Conservation (phyloP, 2,329 filamentous ascomycete species). For the Stemphylium vesicarium region DNA sequence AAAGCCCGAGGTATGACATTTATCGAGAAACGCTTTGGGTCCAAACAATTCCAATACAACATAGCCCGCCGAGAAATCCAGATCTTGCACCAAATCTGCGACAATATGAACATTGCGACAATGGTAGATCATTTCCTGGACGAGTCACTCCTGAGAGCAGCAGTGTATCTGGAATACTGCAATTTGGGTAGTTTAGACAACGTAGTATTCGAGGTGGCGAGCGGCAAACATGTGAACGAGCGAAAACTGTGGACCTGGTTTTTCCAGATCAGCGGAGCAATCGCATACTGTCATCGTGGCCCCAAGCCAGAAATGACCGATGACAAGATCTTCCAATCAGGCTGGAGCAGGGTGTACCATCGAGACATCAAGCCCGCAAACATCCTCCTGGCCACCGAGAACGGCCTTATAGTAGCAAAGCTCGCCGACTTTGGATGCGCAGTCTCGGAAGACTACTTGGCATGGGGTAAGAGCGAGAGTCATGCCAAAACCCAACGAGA, state of each 20-base stretch:
- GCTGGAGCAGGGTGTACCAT: slow-evolving; percentile 26
- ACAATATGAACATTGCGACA: slow-evolving; percentile 12
- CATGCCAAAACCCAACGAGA: neutral
- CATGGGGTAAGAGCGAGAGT: neutral
- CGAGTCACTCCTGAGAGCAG: neutral
- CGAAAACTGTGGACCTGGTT: slow-evolving; percentile 26
- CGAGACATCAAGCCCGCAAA: slow-evolving; percentile 28
- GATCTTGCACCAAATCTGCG: slow-evolving; percentile 16
- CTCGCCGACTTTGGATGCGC: slow-evolving; percentile 29
- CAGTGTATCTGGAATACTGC: slow-evolving; percentile 27
- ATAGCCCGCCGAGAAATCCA: slow-evolving; percentile 16
- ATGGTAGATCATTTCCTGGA: slow-evolving; percentile 24
- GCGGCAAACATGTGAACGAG: slow-evolving; percentile 8
- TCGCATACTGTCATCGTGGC: slow-evolving; percentile 23
- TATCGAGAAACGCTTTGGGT: slow-evolving; percentile 23
- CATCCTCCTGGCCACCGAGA: slow-evolving; percentile 18
- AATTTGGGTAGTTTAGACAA: slow-evolving; percentile 10
- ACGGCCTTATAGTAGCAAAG: slow-evolving; percentile 18
- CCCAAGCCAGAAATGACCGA: slow-evolving; percentile 8
- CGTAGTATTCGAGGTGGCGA: neutral
- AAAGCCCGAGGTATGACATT: slow-evolving; percentile 1
- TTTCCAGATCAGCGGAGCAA: slow-evolving; percentile 13
- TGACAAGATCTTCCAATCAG: slow-evolving; percentile 3
- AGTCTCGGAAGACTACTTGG: slow-evolving; percentile 8
- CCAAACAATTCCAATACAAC: slow-evolving; percentile 1